phyloP scores from a whole-genome alignment of 805 yeast species.

The Saccharomyces jurei region DNA sequence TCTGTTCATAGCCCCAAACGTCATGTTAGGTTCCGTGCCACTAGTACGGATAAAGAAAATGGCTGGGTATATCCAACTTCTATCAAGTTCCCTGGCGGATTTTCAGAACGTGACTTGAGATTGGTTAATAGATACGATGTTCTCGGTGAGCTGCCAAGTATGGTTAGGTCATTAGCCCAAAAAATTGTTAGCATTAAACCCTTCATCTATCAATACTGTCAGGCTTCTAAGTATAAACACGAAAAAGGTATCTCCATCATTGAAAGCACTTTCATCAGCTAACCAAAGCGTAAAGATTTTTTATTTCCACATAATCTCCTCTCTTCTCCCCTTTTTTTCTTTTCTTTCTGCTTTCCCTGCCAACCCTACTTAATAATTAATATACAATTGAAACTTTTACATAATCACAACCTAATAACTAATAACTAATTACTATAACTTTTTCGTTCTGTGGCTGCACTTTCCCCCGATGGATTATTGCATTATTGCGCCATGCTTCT shows the following conservation, averaged over 20 bases:
- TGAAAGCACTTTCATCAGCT: slow-evolving; percentile 68
- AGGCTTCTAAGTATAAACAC: slow-evolving; percentile 42
- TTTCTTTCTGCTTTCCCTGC: background rate
- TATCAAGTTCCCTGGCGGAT: slow-evolving; percentile 30
- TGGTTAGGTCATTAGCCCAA: slow-evolving; percentile 68
- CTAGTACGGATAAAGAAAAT: slow-evolving; percentile 47
- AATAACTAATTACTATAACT: background rate
- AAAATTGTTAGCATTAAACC: slow-evolving; percentile 83
- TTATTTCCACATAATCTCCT: background rate
- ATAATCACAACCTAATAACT: background rate
- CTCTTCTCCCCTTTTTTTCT: background rate
- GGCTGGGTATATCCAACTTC: slow-evolving; percentile 73
- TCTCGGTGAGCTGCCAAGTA: slow-evolving; percentile 78
- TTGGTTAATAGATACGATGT: slow-evolving; percentile 79
- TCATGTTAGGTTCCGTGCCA: slow-evolving; percentile 32
- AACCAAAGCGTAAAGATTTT: background rate
- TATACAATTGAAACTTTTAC: background rate
- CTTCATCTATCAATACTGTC: slow-evolving; percentile 73
- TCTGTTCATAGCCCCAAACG: slow-evolving; percentile 48
- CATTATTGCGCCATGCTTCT: background rate
- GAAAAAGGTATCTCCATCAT: slow-evolving; percentile 63
- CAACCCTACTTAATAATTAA: background rate
- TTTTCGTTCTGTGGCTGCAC: background rate
- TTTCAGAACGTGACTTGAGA: slow-evolving; percentile 41
- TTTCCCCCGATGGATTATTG: background rate